Base-by-base conservation (phyloP, 2,329 filamentous ascomycete genomes). In the Macroventuria anomochaeta region DNA sequence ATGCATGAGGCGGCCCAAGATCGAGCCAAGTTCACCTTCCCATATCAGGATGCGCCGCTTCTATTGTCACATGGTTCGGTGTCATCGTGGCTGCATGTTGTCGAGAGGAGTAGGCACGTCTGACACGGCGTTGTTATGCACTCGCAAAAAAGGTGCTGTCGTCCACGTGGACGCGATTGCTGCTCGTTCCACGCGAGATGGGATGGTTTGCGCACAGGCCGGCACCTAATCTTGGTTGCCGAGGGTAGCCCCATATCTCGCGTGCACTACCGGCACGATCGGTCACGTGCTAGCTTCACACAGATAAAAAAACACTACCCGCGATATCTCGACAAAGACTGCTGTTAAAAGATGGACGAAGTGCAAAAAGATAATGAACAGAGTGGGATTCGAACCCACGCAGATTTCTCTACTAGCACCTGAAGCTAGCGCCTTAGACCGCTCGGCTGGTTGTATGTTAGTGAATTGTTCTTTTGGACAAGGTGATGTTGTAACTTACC, bases 361-460 rank as follows among this genome's bases (percentile, higher is more conserved):
- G 10, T n/a, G 46, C 46, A 50, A 46, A 50, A 64, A 57, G 58
- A 67, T 69, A 40, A 37, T 73, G 71, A 72, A 57, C 46, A 71
- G 66, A 65, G 70, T 71, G 71, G 68, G 71, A 73, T 55, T 72
- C 69, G 68, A 70, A 70, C 69, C 64, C 69, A 69, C 69, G 68
- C 66, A 59, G 59, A 54, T 72, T 71, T 47, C 67, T 55, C 59
- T 59, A 72, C 68, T 67, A 72, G 70, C 67, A 73, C 69, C 70
- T 72, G 70, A 73, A 73, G 67, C 70, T 71, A 67, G 68, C 69
- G 69, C 69, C 69, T 67, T 72, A 69, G 46, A 71, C 69, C 68
- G 58, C 69, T 71, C 69, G 69, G 69, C 69, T 63, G 67, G 59
- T 58, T 62, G 37, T 50, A 62, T 62, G n/a, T n/a, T n/a, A n/a